Evolutionary conservation across 2,329 filamentous ascomycete species (phyloP), one percentile per base, ranked within the genome.

Genomic region (Verticillium tricorpus): DNA sequence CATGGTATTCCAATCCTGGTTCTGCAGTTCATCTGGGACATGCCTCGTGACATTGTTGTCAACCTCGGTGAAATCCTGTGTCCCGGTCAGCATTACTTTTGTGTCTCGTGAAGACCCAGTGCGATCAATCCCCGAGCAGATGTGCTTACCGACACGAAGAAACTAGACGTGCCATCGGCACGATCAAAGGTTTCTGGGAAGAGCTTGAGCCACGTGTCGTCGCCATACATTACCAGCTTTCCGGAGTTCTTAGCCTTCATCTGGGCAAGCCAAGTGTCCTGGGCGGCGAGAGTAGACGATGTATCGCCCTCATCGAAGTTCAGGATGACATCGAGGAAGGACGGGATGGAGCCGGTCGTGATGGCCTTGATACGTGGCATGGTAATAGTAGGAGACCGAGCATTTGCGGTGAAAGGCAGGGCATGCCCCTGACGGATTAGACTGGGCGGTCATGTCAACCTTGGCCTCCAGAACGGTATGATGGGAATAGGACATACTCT

Each of bases 281-380:
- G 95, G 32, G 85, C 85, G 15, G 91, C 89, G 28, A 99, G 84
- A 3, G 90, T 94, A 1, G 95, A 97, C 15, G 90, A 90, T 3
- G 92, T 94, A 73, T 99, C 95, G 19, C 89, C 93, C 76, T 99
- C 95, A 66, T 96, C 92, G 72, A 99, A 92, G 72, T 98, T 99
- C 63, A 99, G 83, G 64, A 99, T 96, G 17, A 97, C 90, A 74
- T 99, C 95, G 63, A 98, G 86, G 74, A 99, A 99, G 2, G 94
- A 98, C 3, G 95, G 95, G n/a, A 97, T 95, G 1, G 94, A 97
- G 64, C 95, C 95, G 1, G 95, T 98, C 1, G 95, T 99, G 66
- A 99, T 93, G 57, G 95, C 93, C 78, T 99, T 99, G 70, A 99
- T 88, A 65, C 94, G 89, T 52, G 95, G 95, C 95, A 99, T 98